Percentiles rank a stretch among this genome's conserved stretches.
Conservation (phyloP, 192 early-diverging fungal species). For the Coemansia sp. region DNA sequence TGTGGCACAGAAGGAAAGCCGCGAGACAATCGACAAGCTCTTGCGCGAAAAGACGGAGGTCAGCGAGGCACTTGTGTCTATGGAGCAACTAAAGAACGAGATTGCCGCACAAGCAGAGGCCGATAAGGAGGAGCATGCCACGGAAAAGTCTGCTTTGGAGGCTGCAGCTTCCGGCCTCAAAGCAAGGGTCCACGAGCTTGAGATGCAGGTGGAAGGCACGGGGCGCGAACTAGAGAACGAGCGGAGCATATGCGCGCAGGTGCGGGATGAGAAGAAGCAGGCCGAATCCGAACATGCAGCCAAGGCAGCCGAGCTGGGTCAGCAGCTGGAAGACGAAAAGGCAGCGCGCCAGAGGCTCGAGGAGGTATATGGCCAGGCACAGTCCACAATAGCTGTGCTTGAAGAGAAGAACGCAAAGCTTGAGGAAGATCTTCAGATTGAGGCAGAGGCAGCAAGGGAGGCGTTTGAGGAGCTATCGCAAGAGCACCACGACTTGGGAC, state of each 20-base stretch:
- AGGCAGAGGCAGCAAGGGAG: conserved; percentile 47
- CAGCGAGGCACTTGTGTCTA: conserved; percentile 10
- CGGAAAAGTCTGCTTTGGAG: conserved; percentile 18
- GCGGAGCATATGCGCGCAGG: conserved; percentile 11
- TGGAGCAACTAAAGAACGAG: conserved; percentile 11
- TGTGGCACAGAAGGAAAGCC: conserved; percentile 25
- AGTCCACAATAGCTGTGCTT: conserved; percentile 15
- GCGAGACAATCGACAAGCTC: conserved; percentile 15
- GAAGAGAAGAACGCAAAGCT: conserved; percentile 30
- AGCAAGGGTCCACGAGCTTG: conserved; percentile 4
- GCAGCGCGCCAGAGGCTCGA: conserved; percentile 17
- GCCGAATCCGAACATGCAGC: conserved; percentile 14
- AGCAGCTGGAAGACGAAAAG: conserved; percentile 20
- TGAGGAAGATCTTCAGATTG: conserved; percentile 46
- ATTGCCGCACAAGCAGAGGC: conserved; percentile 16
- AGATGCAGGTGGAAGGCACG: conserved; percentile 7
- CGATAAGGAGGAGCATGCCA: conserved; percentile 7
- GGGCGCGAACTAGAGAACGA: conserved; percentile 12
- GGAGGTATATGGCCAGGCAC: conserved; percentile 16
- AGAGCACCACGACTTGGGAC: conserved; percentile 43
- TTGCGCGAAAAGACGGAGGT: conserved; percentile 3
- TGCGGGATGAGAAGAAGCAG: conserved; percentile 10
- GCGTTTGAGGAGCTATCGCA: conserved; percentile 43
- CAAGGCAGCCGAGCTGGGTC: conserved; percentile 8
- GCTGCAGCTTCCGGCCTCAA: conserved; percentile 10